phyloP scores from a whole-genome alignment of 192 early-diverging fungal genomes.

The Rhizoclosmatium globosum region DNA sequence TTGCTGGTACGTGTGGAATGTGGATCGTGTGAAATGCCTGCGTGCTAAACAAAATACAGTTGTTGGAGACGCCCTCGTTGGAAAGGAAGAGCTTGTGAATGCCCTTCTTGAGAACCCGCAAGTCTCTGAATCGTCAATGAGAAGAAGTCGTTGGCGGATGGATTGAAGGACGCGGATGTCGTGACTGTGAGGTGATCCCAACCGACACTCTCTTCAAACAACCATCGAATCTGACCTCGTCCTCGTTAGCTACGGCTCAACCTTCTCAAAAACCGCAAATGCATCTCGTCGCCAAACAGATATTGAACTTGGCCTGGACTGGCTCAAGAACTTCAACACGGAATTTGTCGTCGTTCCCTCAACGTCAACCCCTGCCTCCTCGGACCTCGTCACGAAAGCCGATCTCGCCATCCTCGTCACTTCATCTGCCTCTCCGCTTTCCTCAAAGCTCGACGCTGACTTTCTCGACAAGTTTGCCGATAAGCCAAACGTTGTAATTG shows the following conservation, averaged over 20 bases:
- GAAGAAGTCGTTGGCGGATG: slow-evolving; percentile 14
- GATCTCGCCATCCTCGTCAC: slow-evolving; percentile 52
- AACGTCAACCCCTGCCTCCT: background rate
- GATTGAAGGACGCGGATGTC: background rate
- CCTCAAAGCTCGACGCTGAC: slow-evolving; percentile 19
- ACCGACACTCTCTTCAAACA: background rate
- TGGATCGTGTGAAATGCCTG: too few species aligned
- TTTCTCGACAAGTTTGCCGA: slow-evolving; percentile 42
- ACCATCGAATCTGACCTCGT: background rate
- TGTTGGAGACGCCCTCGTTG: slow-evolving; percentile 37
- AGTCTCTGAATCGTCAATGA: background rate
- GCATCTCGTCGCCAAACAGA: background rate
- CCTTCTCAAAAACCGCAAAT: slow-evolving; percentile 5
- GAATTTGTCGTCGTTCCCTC: slow-evolving; percentile 13
- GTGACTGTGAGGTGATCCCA: slow-evolving; percentile 18
- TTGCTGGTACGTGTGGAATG: background rate
- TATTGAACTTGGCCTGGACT: slow-evolving; percentile 24
- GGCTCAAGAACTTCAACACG: slow-evolving; percentile 14
- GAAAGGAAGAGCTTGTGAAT: slow-evolving; percentile 38
- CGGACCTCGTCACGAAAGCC: slow-evolving; percentile 35
- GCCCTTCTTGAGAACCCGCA: slow-evolving; percentile 42
- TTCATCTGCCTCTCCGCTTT: slow-evolving; percentile 24
- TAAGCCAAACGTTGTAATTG: slow-evolving; percentile 44
- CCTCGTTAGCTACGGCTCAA: slow-evolving; percentile 16
- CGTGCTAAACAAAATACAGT: slow-evolving; percentile 15